These are phyloP conservation scores for Mycena vulgaris DNA, from an alignment of 768 basidiomycete genomes.

Conservation along the genomic window DNA sequence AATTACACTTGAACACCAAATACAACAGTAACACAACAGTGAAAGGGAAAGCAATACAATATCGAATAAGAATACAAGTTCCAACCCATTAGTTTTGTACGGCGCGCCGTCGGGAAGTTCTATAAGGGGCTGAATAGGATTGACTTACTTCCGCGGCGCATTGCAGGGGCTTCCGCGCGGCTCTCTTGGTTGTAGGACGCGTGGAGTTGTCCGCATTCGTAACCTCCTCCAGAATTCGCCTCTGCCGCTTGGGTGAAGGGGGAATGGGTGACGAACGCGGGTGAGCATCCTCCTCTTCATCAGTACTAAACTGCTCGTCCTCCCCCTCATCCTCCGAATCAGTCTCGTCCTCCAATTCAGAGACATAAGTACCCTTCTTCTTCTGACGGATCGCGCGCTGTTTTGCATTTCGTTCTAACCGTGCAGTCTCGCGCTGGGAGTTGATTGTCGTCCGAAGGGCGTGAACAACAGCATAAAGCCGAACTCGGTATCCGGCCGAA, in stretches of 20 bases:
- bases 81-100: background rate
- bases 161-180: background rate
- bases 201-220: background rate
- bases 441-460: too few relatives aligned
- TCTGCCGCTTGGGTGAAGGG: background rate
- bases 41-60: too few relatives aligned
- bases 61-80: background rate
- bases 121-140: constrained; percentile 8
- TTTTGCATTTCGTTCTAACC: too few relatives aligned
- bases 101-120: constrained; percentile 3
- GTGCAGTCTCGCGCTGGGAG: too few relatives aligned
- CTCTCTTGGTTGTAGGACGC: background rate
- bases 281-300: constrained; percentile 7
- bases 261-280: constrained; percentile 10
- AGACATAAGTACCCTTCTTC: too few relatives aligned
- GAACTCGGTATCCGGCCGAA: too few relatives aligned
- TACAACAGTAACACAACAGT: too few relatives aligned
- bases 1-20: too few relatives aligned
- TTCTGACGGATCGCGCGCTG: too few relatives aligned
- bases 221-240: constrained; percentile 2
- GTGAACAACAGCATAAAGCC: too few relatives aligned
- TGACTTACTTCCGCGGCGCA: background rate
- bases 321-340: too few relatives aligned
- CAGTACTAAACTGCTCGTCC: background rate
- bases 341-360: too few relatives aligned